phyloP scores from a whole-genome alignment of 2,329 filamentous ascomycete genomes.

The Colletotrichum lentis region DNA sequence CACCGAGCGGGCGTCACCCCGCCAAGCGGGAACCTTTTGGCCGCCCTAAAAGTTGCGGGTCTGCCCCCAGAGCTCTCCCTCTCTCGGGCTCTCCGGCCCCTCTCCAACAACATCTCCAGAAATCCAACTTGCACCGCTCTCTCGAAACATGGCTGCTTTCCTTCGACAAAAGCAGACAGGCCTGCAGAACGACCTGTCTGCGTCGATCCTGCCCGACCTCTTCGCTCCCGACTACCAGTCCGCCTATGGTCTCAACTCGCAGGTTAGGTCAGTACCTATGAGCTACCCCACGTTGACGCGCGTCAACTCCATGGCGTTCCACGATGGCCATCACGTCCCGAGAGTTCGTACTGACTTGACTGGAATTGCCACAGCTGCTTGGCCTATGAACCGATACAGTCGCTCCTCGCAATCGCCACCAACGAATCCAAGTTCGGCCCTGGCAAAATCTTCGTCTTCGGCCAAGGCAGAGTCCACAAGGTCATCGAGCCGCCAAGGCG shows the following conservation, averaged over 20 bases:
- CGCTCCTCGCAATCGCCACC: constrained; percentile 89
- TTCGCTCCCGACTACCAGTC: constrained; percentile 86
- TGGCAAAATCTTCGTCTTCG: constrained; percentile 89
- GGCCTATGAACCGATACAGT: constrained; percentile 93
- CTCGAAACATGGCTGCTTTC: constrained; percentile 62
- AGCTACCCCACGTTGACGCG: constrained; percentile 37
- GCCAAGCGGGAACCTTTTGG: constrained; percentile 26
- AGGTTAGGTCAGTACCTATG: constrained; percentile 64
- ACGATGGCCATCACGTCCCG: not conserved
- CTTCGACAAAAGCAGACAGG: constrained; percentile 92
- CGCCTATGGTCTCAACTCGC: constrained; percentile 83
- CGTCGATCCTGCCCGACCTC: constrained; percentile 76
- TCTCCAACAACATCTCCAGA: constrained; percentile 33
- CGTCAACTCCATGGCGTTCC: constrained; percentile 20
- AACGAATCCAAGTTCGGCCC: constrained; percentile 84
- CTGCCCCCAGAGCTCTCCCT: not conserved
- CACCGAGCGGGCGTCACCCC: constrained; percentile 23
- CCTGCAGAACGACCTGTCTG: constrained; percentile 89
- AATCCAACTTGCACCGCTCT: constrained; percentile 37
- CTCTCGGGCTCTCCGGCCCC: constrained; percentile 6
- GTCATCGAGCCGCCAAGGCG: constrained; percentile 75
- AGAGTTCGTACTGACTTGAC: constrained; percentile 13
- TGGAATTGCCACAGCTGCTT: constrained; percentile 68
- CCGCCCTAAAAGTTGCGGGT: constrained; percentile 29
- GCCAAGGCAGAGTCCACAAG: constrained; percentile 80